Conservation (phyloP, 2,329 filamentous ascomycete genomes). For the Parascedosporium putredinis region DNA sequence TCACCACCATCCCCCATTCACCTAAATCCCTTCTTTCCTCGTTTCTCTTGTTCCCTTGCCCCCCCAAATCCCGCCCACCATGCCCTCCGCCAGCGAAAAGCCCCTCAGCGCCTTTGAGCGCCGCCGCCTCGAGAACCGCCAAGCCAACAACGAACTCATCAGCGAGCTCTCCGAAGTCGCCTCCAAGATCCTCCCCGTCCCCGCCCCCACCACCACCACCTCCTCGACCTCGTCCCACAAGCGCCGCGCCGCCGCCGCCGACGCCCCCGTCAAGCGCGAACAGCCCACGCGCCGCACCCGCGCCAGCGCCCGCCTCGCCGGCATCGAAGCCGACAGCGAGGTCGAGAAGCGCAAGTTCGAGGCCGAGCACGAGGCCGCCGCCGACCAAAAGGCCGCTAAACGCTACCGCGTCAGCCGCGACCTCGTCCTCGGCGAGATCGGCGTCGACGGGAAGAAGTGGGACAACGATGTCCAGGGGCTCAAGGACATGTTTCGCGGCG, state of each 20-base stretch:
- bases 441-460: constrained; percentile 72
- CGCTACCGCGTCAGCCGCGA: constrained; percentile 41
- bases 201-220: constrained; percentile 29
- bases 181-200: constrained; percentile 55
- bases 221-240: constrained; percentile 7
- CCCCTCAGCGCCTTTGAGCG: constrained; percentile 76
- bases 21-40: background rate
- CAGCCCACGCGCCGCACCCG: constrained; percentile 37
- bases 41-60: background rate
- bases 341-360: constrained; percentile 40
- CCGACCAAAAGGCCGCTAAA: constrained; percentile 43
- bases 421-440: constrained; percentile 64
- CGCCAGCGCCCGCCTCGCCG: constrained; percentile 48
- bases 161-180: constrained; percentile 66
- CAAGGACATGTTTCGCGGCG: constrained; percentile 46
- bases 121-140: constrained; percentile 76
- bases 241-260: constrained; percentile 17
- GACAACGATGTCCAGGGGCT: constrained; percentile 58
- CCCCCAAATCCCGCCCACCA: constrained; percentile 16
- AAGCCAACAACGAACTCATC: constrained; percentile 69
- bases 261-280: constrained; percentile 34
- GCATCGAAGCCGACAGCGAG: constrained; percentile 36
- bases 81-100: constrained; percentile 35
- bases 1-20: background rate
- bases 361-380: constrained; percentile 34